Conservation (phyloP, 2,329 filamentous ascomycete species). For the Rhynchosporium agropyri region DNA sequence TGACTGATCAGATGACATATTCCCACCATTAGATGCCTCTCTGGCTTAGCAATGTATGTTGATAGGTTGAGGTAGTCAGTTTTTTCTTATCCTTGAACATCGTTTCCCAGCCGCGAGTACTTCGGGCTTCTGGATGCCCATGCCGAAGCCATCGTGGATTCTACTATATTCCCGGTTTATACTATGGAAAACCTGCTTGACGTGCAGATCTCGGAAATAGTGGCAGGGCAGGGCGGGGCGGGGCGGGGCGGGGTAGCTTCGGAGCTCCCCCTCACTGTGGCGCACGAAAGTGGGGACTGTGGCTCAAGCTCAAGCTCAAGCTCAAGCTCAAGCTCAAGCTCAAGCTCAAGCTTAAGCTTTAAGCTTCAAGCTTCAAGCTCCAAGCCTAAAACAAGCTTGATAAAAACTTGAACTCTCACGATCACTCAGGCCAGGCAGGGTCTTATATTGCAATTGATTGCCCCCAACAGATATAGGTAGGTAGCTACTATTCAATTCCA, state of each 20-base stretch:
- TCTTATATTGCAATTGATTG: too few species aligned
- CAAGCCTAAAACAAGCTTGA: not conserved
- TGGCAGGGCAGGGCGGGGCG: not conserved
- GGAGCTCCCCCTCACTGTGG: not conserved
- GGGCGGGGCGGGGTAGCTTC: not conserved
- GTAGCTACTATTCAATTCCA: not conserved
- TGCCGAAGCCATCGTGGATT: not conserved
- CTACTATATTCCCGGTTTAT: not conserved
- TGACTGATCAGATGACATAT: too few species aligned
- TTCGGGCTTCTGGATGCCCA: not conserved
- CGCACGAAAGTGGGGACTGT: not conserved
- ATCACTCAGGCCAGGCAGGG: too few species aligned
- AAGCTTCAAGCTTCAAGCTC: too few species aligned
- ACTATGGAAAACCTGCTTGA: not conserved
- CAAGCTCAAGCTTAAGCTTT: slow-evolving; percentile 1
- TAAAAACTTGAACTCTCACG: too few species aligned
- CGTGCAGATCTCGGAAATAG: not conserved
- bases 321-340: not conserved
- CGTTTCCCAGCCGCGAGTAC: too few species aligned
- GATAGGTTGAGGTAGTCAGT: too few species aligned
- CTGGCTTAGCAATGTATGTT: too few species aligned
- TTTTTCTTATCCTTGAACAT: too few species aligned
- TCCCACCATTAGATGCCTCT: too few species aligned
- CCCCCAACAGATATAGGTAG: too few species aligned
- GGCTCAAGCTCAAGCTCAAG: not conserved